Evolutionary conservation across 1,139 yeast species (phyloP).

Genomic region (Pichia sp.): DNA sequence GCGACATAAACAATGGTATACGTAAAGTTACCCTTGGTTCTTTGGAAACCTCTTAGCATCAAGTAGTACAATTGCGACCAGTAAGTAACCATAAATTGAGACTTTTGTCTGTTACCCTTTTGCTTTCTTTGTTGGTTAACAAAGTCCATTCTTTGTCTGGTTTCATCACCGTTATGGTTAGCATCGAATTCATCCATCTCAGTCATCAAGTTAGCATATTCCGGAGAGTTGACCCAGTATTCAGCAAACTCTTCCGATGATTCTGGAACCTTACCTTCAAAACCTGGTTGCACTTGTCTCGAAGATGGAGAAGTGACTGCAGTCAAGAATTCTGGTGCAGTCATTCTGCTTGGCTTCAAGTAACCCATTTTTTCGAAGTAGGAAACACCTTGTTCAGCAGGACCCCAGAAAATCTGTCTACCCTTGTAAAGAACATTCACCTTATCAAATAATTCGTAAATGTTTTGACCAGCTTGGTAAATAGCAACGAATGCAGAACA

Average conservation of each 20-base stretch:
- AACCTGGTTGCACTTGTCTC: conserved; percentile 44
- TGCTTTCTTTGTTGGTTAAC: conserved; percentile 36
- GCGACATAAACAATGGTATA: conserved; percentile 43
- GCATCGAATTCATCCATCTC: conserved; percentile 32
- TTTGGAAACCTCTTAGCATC: conserved; percentile 43
- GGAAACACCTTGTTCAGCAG: conserved; percentile 50
- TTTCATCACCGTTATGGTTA: conserved; percentile 28
- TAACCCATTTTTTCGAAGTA: conserved; percentile 65
- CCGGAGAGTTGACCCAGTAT: conserved; percentile 44
- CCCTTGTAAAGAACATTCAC: conserved; percentile 73
- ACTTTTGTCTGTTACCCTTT: conserved; percentile 32
- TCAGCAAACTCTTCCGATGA: conserved; percentile 43
- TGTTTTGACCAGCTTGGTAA: conserved; percentile 77
- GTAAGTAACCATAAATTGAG: conserved; percentile 44
- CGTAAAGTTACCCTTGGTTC: conserved; percentile 33
- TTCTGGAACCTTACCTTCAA: conserved; percentile 33
- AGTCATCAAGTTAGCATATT: conserved; percentile 28
- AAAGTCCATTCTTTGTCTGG: conserved; percentile 33
- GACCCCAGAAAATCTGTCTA: conserved; percentile 71
- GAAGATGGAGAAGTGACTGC: conserved; percentile 56
- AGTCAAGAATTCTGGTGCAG: conserved; percentile 49
- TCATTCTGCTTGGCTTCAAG: conserved; percentile 70
- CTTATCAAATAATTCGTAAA: conserved; percentile 69
- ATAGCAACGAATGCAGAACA: conserved; percentile 67
- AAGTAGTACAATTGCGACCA: conserved; percentile 43